Percentiles rank a stretch among this genome's conserved stretches.
phyloP scores from a whole-genome alignment of 495 filamentous ascomycete genomes.

The Podospora conica region DNA sequence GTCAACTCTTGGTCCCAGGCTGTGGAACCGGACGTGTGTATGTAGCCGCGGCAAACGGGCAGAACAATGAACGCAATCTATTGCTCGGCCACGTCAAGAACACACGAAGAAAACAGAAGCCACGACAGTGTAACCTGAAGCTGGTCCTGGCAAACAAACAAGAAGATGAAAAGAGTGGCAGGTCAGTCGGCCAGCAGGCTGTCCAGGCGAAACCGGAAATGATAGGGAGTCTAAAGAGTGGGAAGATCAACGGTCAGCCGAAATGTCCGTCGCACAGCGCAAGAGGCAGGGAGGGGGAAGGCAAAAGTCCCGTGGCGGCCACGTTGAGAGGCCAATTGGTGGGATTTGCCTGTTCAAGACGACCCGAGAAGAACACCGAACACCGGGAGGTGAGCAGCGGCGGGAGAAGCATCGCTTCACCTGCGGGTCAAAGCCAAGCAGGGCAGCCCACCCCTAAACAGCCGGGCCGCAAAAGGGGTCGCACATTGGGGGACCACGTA shows the following conservation, averaged over 20 bases:
- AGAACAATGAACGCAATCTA: slow-evolving; percentile 23
- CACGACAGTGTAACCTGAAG: slow-evolving; percentile 19
- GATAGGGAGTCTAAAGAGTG: slow-evolving; percentile 11
- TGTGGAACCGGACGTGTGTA: slow-evolving; percentile 32
- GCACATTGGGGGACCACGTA: slow-evolving; percentile 30
- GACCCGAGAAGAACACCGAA: slow-evolving; percentile 18
- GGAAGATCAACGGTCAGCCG: slow-evolving; percentile 21
- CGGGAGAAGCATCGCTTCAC: slow-evolving; percentile 18
- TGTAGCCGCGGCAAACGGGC: slow-evolving; percentile 30
- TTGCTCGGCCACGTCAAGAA: slow-evolving; percentile 17
- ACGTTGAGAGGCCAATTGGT: slow-evolving; percentile 15
- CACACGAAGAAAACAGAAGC: slow-evolving; percentile 14
- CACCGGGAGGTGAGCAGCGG: slow-evolving; percentile 7
- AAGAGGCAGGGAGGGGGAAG: slow-evolving; percentile 17
- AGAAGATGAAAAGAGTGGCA: slow-evolving; percentile 9
- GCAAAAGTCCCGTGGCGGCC: slow-evolving; percentile 14
- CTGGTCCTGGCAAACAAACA: slow-evolving; percentile 20
- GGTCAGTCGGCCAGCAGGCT: slow-evolving; percentile 13
- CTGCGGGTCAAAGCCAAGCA: slow-evolving; percentile 21
- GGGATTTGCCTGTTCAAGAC: slow-evolving; percentile 28
- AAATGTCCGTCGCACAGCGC: slow-evolving; percentile 10
- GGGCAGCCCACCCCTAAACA: slow-evolving; percentile 27
- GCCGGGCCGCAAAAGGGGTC: slow-evolving; percentile 27
- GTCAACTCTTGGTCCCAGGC: slow-evolving; percentile 24
- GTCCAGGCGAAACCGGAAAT: slow-evolving; percentile 16